Percentiles rank a stretch among this genome's conserved stretches.
These are phyloP conservation scores for Apostasia shenzhenica DNA, from an alignment of 106 monocot genomes.

Conservation along the genomic window DNA sequence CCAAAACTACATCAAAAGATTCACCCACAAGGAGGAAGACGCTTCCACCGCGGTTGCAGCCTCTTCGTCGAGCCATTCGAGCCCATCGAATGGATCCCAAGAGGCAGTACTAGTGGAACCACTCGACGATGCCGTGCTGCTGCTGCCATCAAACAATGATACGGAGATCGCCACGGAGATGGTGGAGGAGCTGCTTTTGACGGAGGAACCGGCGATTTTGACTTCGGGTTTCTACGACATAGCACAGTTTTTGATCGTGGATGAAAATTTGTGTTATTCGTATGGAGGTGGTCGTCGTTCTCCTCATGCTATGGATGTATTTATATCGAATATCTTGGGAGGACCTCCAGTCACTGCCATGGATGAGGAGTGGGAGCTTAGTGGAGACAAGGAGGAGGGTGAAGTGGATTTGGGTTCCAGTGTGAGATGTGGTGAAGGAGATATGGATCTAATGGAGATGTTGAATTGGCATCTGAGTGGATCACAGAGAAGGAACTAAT, in stretches of 20 bases:
- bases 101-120: background rate
- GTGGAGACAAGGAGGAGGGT: background rate
- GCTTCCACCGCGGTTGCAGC: background rate
- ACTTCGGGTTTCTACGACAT: background rate
- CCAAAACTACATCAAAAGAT: constrained; percentile 57
- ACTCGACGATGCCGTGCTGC: background rate
- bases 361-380: constrained; percentile 5
- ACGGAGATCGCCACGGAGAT: background rate
- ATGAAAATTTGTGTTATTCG: background rate
- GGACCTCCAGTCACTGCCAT: constrained; percentile 8
- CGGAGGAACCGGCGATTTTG: no score
- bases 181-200: background rate
- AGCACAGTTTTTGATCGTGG: background rate
- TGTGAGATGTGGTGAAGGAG: background rate
- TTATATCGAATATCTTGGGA: background rate
- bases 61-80: background rate
- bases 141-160: background rate
- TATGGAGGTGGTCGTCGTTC: background rate
- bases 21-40: background rate
- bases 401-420: background rate
- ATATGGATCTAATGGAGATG: constrained; percentile 25
- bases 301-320: constrained; percentile 3
- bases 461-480: background rate
- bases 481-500: background rate
- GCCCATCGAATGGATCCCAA: background rate